phyloP scores from a whole-genome alignment of 208 protist genomes.

The Tritrichomonas musculus region DNA sequence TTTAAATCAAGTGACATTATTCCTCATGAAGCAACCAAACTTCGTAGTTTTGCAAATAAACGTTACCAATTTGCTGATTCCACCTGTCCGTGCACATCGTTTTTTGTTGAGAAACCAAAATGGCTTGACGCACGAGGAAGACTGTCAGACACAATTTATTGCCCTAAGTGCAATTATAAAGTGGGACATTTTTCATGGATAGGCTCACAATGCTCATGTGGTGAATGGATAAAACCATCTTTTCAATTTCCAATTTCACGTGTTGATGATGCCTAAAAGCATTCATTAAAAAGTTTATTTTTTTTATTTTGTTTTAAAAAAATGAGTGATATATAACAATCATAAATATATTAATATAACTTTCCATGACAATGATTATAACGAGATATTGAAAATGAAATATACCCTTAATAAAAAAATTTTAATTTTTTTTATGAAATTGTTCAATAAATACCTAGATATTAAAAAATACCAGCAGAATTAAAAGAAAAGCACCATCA shows the following conservation, averaged over 20 bases:
- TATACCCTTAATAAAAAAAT: too few relatives aligned
- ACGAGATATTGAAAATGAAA: too few relatives aligned
- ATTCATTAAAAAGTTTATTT: too few relatives aligned
- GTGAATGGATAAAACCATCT: slow-evolving; percentile 13
- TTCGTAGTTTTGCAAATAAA: not conserved
- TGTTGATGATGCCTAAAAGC: not conserved
- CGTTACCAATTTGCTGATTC: not conserved
- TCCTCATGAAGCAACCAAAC: not conserved
- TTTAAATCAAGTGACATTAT: not conserved
- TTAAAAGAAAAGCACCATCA: too few relatives aligned
- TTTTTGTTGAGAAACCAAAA: not conserved
- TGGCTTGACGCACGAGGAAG: not conserved
- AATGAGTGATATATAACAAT: too few relatives aligned
- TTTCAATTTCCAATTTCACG: not conserved
- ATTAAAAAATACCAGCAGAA: too few relatives aligned
- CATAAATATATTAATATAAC: too few relatives aligned
- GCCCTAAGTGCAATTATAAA: not conserved
- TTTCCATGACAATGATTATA: too few relatives aligned
- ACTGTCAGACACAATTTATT: not conserved
- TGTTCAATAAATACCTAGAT: too few relatives aligned
- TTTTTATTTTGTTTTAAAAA: too few relatives aligned
- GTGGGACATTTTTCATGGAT: not conserved
- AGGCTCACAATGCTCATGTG: slow-evolving; percentile 21
- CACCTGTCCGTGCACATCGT: not conserved
- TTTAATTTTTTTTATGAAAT: too few relatives aligned